Evolutionary conservation across 768 basidiomycete genomes (phyloP).

Genomic region (Atractiella rhizophila): DNA sequence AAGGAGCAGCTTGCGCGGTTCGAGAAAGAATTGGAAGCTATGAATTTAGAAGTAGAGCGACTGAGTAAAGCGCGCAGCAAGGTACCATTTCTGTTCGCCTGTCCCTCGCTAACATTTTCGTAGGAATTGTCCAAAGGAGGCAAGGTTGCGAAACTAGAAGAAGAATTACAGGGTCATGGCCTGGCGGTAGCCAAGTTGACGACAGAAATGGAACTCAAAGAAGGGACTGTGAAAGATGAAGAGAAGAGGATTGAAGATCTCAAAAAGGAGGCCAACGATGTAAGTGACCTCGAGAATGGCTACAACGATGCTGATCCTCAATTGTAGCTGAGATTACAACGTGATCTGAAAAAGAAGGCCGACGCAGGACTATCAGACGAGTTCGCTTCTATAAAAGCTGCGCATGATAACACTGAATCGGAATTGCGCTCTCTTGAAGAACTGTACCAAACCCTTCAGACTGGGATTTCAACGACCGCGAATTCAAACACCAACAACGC

Average conservation of each 20-base stretch:
- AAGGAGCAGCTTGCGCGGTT: constrained; percentile 32
- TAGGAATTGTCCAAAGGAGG: constrained; percentile 80
- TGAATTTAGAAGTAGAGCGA: constrained; percentile 41
- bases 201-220: constrained; percentile 65
- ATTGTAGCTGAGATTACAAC: constrained; percentile 32
- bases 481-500: constrained; percentile 37
- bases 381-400: constrained; percentile 41
- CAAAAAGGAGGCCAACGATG: constrained; percentile 36
- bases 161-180: constrained; percentile 47
- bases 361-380: constrained; percentile 32
- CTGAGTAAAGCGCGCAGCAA: constrained; percentile 51
- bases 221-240: constrained; percentile 51
- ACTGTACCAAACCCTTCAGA: constrained; percentile 79
- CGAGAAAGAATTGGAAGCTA: constrained; percentile 38
- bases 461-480: constrained; percentile 54
- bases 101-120: background rate
- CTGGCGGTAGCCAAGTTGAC: constrained; percentile 54
- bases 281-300: constrained; percentile 20
- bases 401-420: constrained; percentile 35
- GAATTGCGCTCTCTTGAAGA: constrained; percentile 55
- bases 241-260: constrained; percentile 32
- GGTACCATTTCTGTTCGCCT: constrained; percentile 10
- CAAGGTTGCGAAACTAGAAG: constrained; percentile 62
- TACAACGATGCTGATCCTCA: background rate
- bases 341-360: constrained; percentile 36